Percentiles rank a stretch among this genome's conserved stretches.
These are phyloP conservation scores for Stygiomarasmius scandens DNA, from an alignment of 1,284 basidiomycete genomes.

Conservation along the genomic window DNA sequence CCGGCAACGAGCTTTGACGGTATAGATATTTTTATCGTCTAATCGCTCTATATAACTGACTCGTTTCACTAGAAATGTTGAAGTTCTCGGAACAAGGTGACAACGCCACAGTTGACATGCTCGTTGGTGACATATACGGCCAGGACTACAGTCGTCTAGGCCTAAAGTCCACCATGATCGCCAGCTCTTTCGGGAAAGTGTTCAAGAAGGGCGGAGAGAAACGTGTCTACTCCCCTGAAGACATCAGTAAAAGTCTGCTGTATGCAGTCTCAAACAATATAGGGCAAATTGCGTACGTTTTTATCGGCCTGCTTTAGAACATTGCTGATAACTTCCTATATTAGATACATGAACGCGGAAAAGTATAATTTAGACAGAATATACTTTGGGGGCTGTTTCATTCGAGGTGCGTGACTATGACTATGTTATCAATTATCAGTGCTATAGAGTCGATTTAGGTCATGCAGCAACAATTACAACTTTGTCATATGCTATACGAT, in stretches of 20 bases:
- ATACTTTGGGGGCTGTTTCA: conserved; percentile 98
- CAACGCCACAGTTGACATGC: conserved; percentile 96
- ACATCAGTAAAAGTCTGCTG: conserved; percentile 92
- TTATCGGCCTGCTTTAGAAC: conserved; percentile 18
- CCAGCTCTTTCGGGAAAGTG: conserved; percentile 98
- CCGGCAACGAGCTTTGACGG: conserved; percentile 97
- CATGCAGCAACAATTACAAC: conserved; percentile 98
- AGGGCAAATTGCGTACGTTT: conserved; percentile 95
- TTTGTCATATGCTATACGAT: conserved; percentile 97
- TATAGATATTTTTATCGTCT: conserved; percentile 41
- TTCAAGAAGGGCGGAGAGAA: conserved; percentile 88
- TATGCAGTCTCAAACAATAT: conserved; percentile 99
- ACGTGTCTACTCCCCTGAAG: conserved; percentile 84
- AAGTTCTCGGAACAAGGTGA: conserved; percentile 91
- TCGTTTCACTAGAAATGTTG: conserved; percentile 82
- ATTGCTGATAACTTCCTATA: conserved; percentile 10
- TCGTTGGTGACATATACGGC: conserved; percentile 99
- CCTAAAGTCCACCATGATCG: conserved; percentile 96
- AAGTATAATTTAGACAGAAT: conserved; percentile 97
- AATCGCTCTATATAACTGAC: conserved; percentile 13
- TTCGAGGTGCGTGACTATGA: background rate
- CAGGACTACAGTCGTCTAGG: conserved; percentile 93
- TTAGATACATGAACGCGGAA: conserved; percentile 98
- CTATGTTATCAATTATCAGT: background rate
- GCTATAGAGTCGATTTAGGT: conserved; percentile 48